phyloP scores from a whole-genome alignment of 169 alveolate genomes.

The Pseudocohnilembus persalinus region DNA sequence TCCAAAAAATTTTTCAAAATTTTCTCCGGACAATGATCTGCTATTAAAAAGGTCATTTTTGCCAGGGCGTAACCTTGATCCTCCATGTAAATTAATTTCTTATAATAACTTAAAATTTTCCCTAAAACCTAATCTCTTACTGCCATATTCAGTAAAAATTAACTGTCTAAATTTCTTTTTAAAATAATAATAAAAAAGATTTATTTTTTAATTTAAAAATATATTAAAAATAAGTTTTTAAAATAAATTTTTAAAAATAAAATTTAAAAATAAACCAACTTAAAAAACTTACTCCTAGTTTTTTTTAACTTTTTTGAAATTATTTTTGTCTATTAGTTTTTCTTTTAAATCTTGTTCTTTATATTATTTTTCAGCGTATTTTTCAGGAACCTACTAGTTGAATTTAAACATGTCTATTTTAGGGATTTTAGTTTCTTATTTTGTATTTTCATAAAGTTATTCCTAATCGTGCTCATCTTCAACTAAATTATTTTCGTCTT shows the following conservation, averaged over 20 bases:
- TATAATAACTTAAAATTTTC: background rate
- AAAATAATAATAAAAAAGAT: too few species aligned
- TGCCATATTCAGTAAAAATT: slow-evolving; percentile 11
- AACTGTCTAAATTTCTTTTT: background rate
- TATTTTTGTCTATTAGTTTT: too few species aligned
- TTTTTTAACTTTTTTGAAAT: too few species aligned
- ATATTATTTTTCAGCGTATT: background rate
- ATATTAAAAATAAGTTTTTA: too few species aligned
- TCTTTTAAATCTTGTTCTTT: too few species aligned
- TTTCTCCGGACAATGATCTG: background rate
- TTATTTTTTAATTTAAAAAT: too few species aligned
- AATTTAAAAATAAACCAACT: too few species aligned
- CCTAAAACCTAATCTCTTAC: slow-evolving; percentile 2
- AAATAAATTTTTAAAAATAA: too few species aligned
- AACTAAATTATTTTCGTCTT: background rate
- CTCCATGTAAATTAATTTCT: slow-evolving; percentile 21
- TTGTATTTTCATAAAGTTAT: background rate
- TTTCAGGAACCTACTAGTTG: background rate
- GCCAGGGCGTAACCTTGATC: background rate
- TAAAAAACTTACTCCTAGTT: too few species aligned
- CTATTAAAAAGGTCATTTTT: background rate
- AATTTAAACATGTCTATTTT: background rate
- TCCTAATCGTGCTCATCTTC: background rate
- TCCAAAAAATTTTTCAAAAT: background rate
- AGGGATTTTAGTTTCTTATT: too few species aligned